Evolutionary conservation across 1,139 yeast genomes (phyloP).

Genomic region (Pichia norvegensis): DNA sequence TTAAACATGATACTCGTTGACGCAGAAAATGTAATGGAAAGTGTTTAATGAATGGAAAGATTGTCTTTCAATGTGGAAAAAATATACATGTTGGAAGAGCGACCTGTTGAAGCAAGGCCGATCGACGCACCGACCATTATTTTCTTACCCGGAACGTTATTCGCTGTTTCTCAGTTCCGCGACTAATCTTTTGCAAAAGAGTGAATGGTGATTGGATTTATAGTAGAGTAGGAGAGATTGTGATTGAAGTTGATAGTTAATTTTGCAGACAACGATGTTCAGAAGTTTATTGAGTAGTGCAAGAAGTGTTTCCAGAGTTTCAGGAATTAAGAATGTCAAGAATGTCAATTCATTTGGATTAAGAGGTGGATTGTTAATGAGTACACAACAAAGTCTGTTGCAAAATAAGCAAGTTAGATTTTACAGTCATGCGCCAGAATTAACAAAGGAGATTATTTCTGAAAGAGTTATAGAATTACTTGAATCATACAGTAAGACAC

Average conservation of each 20-base stretch:
- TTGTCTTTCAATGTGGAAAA: background rate
- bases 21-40: no score
- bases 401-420: constrained; percentile 29
- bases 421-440: constrained; percentile 58
- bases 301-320: constrained; percentile 4
- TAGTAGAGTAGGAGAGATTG: background rate
- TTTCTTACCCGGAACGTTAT: background rate
- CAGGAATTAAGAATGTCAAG: constrained; percentile 2
- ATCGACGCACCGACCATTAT: no score
- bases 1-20: constrained; percentile 11
- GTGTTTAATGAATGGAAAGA: no score
- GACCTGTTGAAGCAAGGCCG: background rate
- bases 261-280: constrained; percentile 6
- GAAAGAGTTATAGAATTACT: constrained; percentile 72
- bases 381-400: background rate
- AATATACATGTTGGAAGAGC: background rate
- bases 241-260: background rate
- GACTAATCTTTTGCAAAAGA: background rate
- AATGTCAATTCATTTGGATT: background rate
- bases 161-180: background rate
- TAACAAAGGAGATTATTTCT: constrained; percentile 63
- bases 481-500: constrained; percentile 72
- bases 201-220: background rate
- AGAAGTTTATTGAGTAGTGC: constrained; percentile 9
- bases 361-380: constrained; percentile 3